These are phyloP conservation scores for Cordyceps cateniannulata DNA, from an alignment of 2,329 filamentous ascomycete species.

Conservation along the genomic window DNA sequence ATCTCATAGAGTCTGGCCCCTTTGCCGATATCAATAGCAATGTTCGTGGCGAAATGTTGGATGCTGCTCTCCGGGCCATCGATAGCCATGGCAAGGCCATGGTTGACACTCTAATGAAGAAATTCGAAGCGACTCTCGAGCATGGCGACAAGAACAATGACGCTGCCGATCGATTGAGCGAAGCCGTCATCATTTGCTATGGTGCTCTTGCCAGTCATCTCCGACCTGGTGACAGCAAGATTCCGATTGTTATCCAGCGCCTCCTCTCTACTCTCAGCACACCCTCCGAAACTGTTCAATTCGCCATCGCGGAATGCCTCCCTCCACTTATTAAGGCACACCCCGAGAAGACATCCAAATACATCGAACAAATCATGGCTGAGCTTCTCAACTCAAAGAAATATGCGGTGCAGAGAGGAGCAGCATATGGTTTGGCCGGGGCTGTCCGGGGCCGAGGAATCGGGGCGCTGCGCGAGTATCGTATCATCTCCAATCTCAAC, in stretches of 20 bases:
- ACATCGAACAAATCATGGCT: conserved; percentile 74
- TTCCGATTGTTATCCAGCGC: conserved; percentile 81
- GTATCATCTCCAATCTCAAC: conserved; percentile 75
- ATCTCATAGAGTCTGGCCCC: conserved; percentile 79
- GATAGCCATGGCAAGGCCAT: conserved; percentile 72
- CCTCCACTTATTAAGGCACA: conserved; percentile 84
- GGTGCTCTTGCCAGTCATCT: conserved; percentile 88
- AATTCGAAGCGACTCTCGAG: conserved; percentile 85
- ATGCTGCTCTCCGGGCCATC: conserved; percentile 77
- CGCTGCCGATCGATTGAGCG: conserved; percentile 82
- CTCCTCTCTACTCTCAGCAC: conserved; percentile 84
- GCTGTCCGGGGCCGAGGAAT: conserved; percentile 86
- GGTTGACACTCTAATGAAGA: conserved; percentile 84
- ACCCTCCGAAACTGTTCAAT: conserved; percentile 94
- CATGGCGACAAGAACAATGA: conserved; percentile 75
- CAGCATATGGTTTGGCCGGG: conserved; percentile 89
- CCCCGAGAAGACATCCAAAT: conserved; percentile 68
- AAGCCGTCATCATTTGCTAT: conserved; percentile 96
- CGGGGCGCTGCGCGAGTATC: conserved; percentile 71
- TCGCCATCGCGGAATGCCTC: conserved; percentile 88
- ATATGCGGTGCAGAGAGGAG: conserved; percentile 87
- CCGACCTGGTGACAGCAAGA: conserved; percentile 73
- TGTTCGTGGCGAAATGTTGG: conserved; percentile 86
- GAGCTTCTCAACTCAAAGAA: conserved; percentile 81
- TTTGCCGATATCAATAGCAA: conserved; percentile 73